Evolutionary conservation across 257 asterid genomes (phyloP).

Genomic region (Solanum infundibuliforme): DNA sequence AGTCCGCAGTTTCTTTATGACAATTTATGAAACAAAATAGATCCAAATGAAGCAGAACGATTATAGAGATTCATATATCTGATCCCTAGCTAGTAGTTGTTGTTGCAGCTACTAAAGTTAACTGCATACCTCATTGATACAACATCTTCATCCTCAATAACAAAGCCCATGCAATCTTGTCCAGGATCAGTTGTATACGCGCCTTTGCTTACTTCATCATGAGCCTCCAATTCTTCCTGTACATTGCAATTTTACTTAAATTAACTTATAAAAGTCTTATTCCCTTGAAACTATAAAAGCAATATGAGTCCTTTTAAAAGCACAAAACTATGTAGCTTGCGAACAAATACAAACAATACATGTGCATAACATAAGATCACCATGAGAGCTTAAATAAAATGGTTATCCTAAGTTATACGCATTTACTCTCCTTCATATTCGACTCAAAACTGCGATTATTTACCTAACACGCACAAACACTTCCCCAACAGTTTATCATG

Average conservation of each 20-base stretch:
- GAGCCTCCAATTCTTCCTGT: slow-evolving; percentile 83
- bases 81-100: not conserved
- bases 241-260: slow-evolving; percentile 2
- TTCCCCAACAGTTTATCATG: not conserved
- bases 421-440: too few species aligned
- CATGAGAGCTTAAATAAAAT: not conserved
- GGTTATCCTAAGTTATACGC: not conserved
- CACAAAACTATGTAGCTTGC: not conserved
- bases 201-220: slow-evolving; percentile 96
- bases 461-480: not conserved
- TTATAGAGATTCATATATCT: not conserved
- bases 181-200: slow-evolving; percentile 94
- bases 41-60: not conserved
- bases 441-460: too few species aligned
- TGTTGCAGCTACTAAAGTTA: not conserved
- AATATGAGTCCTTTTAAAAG: not conserved
- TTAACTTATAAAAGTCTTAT: not conserved
- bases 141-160: slow-evolving; percentile 93
- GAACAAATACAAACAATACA: not conserved
- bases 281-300: not conserved
- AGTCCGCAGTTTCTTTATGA: not conserved
- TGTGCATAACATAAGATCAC: not conserved
- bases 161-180: slow-evolving; percentile 95
- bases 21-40: not conserved
- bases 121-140: slow-evolving; percentile 73